phyloP scores from a whole-genome alignment of 176 grass and related monocot species.

The Triticum monococcum region DNA sequence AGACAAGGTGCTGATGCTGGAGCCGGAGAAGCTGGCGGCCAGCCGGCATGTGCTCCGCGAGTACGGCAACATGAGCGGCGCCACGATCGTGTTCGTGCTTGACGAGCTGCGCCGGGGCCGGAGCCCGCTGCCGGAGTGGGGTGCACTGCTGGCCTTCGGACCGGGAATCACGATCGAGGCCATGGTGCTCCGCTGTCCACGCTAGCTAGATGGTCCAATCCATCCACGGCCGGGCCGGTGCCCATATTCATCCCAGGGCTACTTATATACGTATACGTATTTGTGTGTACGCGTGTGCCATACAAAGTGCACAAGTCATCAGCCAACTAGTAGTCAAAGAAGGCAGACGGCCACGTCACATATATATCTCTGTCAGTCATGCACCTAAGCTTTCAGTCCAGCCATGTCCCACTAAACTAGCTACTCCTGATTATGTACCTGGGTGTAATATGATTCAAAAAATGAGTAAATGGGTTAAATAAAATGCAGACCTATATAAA shows the following conservation, averaged over 20 bases:
- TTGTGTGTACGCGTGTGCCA: neutral
- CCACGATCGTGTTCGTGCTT: conserved; percentile 46
- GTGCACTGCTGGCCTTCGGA: conserved; percentile 56
- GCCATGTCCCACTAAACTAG: too few species aligned
- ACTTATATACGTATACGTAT: neutral
- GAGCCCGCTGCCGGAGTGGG: conserved; percentile 38
- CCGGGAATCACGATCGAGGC: conserved; percentile 54
- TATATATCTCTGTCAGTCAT: too few species aligned
- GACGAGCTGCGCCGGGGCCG: conserved; percentile 38
- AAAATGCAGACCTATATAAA: too few species aligned
- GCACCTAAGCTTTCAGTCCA: too few species aligned
- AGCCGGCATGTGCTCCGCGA: conserved; percentile 37
- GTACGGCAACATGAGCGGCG: conserved; percentile 44
- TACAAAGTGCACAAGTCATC: neutral
- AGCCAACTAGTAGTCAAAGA: too few species aligned
- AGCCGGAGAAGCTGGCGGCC: conserved; percentile 29
- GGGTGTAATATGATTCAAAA: too few species aligned
- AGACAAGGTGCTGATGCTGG: conserved; percentile 37
- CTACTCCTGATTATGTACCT: too few species aligned
- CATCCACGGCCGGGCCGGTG: neutral
- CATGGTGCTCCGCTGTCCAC: conserved; percentile 14
- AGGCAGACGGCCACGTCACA: too few species aligned
- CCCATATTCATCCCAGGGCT: too few species aligned
- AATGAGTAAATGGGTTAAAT: too few species aligned
- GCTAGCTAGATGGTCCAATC: too few species aligned